Conservation (phyloP, 2,329 filamentous ascomycete species). For the Aspergillus sclerotialis region DNA sequence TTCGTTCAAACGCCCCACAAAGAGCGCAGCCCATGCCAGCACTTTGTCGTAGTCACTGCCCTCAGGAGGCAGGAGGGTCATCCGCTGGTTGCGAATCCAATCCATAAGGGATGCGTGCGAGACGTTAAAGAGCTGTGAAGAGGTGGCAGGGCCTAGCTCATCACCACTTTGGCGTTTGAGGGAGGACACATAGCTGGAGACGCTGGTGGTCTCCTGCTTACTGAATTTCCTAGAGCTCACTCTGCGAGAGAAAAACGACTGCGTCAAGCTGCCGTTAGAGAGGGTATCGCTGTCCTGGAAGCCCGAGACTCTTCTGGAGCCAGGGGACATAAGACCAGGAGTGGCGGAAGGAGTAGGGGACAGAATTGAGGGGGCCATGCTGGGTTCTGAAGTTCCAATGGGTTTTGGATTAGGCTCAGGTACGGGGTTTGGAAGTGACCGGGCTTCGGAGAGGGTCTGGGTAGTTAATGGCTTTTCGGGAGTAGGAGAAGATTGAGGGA, state of each 20-base stretch:
- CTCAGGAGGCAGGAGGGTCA: constrained; percentile 28
- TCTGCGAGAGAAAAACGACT: constrained; percentile 4
- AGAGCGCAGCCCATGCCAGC: constrained; percentile 29
- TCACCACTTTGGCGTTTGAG: constrained; percentile 1
- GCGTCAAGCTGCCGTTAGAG: constrained; percentile 5
- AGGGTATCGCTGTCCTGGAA: constrained; percentile 4
- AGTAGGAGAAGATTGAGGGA: no score
- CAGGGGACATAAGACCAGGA: constrained; percentile 1
- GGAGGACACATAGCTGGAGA: background rate
- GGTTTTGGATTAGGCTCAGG: no score
- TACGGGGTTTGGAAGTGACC: no score
- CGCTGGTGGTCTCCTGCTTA: background rate
- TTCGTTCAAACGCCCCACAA: constrained; percentile 25
- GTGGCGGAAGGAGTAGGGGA: constrained; percentile 3
- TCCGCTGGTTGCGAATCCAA: constrained; percentile 28
- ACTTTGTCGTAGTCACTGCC: constrained; percentile 33
- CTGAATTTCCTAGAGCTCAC: constrained; percentile 1
- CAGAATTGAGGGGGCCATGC: no score
- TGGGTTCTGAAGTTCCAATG: no score
- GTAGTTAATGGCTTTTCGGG: no score
- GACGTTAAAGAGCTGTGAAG: background rate
- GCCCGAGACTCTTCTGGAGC: constrained; percentile 2
- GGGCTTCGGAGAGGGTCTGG: no score
- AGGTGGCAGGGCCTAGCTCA: background rate
- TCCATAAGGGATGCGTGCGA: constrained; percentile 9